phyloP scores from a whole-genome alignment of 352 stramenopile species.

The Phytophthora fragariaefolia region DNA sequence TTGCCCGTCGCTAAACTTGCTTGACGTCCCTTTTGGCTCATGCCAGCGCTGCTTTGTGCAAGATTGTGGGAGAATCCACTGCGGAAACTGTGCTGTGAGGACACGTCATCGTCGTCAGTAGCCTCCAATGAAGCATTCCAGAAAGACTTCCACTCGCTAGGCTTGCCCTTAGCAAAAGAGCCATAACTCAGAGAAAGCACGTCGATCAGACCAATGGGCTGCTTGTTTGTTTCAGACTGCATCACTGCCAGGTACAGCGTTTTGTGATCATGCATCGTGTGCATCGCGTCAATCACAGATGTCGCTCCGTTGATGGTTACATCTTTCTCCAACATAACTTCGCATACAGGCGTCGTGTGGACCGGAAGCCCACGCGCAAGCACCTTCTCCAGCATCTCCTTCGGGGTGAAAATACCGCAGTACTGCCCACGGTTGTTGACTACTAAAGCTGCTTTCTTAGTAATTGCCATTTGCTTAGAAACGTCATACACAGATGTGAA shows the following conservation, averaged over 20 bases:
- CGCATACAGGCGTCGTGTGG: conserved; percentile 91
- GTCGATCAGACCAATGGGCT: conserved; percentile 84
- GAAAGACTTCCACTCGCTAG: conserved; percentile 90
- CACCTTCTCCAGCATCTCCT: conserved; percentile 97
- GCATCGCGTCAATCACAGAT: conserved; percentile 88
- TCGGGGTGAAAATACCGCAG: conserved; percentile 97
- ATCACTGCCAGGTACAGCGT: conserved; percentile 86
- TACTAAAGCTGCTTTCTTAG: conserved; percentile 94
- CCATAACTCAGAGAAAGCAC: conserved; percentile 90
- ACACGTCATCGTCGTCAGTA: conserved; percentile 75
- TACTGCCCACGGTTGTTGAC: conserved; percentile 94
- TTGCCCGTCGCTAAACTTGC: conserved; percentile 72
- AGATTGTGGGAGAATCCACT: conserved; percentile 75
- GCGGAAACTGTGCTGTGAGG: conserved; percentile 83
- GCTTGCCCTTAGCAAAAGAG: conserved; percentile 88
- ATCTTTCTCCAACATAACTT: conserved; percentile 90
- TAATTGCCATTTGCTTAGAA: conserved; percentile 94
- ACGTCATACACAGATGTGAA: conserved; percentile 94
- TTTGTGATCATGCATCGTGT: conserved; percentile 90
- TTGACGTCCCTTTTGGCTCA: conserved; percentile 55
- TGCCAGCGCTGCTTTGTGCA: conserved; percentile 37
- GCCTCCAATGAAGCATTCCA: conserved; percentile 91
- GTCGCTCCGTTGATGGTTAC: conserved; percentile 72
- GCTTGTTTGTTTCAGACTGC: conserved; percentile 67
- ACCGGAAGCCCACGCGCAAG: conserved; percentile 93